These are phyloP conservation scores for Cordyceps farinosa DNA, from an alignment of 2,329 filamentous ascomycete genomes.

Conservation along the genomic window DNA sequence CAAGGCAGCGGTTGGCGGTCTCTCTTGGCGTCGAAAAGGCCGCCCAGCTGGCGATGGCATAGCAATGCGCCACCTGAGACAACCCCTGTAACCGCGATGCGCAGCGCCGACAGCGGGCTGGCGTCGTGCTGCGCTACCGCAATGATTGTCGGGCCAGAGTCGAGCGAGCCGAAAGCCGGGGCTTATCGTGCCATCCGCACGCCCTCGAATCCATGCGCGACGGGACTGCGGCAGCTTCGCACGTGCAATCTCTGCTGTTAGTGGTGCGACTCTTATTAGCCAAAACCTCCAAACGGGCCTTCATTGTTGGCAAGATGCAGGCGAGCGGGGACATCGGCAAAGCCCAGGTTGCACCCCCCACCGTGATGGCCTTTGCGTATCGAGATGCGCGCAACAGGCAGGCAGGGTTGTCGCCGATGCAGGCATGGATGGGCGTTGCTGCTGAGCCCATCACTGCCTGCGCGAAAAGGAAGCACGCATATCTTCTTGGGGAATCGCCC, in stretches of 20 bases:
- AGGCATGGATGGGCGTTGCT: not conserved
- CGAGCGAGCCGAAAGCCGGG: not conserved
- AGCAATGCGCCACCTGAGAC: constrained; percentile 1
- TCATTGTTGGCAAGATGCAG: constrained; percentile 1
- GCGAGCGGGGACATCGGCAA: constrained; percentile 10
- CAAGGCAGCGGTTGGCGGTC: not conserved
- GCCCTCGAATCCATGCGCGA: not conserved
- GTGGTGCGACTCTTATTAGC: not conserved
- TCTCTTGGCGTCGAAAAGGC: not conserved
- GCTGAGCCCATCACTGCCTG: not conserved
- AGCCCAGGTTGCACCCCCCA: constrained; percentile 11
- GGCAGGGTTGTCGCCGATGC: constrained; percentile 14
- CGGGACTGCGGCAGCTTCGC: not conserved
- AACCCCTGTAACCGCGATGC: not conserved
- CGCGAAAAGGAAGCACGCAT: not conserved
- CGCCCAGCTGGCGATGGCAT: not conserved
- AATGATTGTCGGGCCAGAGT: not conserved
- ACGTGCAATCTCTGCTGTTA: not conserved
- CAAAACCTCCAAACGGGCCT: not conserved
- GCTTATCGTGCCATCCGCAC: not conserved
- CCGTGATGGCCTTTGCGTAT: constrained; percentile 11
- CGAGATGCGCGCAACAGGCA: constrained; percentile 7
- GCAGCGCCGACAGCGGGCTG: not conserved
- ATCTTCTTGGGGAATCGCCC: not conserved
- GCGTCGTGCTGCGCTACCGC: not conserved